These are phyloP conservation scores for Rhodamnia rubescens DNA, from an alignment of 345 rosid genomes.

Conservation along the genomic window DNA sequence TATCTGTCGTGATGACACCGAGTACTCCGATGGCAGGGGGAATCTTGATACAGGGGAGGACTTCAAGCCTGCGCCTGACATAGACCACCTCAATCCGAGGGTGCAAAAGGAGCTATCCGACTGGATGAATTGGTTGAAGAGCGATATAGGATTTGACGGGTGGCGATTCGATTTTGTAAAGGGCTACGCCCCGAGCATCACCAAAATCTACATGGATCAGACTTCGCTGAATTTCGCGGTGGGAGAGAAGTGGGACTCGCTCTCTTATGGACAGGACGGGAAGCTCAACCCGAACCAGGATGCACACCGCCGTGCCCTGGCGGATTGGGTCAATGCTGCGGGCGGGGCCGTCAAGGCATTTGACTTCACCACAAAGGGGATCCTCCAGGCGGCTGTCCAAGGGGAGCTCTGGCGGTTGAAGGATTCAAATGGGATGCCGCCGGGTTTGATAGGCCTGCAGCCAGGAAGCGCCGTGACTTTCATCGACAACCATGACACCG, in stretches of 20 bases:
- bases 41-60: slow-evolving; percentile 53
- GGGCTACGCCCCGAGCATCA: slow-evolving; percentile 54
- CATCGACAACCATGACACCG: slow-evolving; percentile 77
- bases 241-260: slow-evolving; percentile 62
- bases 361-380: slow-evolving; percentile 84
- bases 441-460: slow-evolving; percentile 62
- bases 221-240: slow-evolving; percentile 70
- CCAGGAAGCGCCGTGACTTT: slow-evolving; percentile 76
- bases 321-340: slow-evolving; percentile 50
- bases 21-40: slow-evolving; percentile 52
- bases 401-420: slow-evolving; percentile 75
- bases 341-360: slow-evolving; percentile 58
- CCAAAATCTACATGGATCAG: slow-evolving; percentile 33
- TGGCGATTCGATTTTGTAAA: slow-evolving; percentile 68
- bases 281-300: slow-evolving; percentile 43
- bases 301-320: slow-evolving; percentile 41
- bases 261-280: slow-evolving; percentile 43
- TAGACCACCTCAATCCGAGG: slow-evolving; percentile 65
- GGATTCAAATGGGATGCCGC: slow-evolving; percentile 61
- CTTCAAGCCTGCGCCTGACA: slow-evolving; percentile 57
- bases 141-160: slow-evolving; percentile 63
- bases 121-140: slow-evolving; percentile 90
- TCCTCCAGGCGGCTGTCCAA: slow-evolving; percentile 61
- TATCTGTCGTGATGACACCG: slow-evolving; percentile 44
- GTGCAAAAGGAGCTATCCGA: slow-evolving; percentile 61